Evolutionary conservation across 176 grass and related monocot species (phyloP).

Genomic region (Secale cereale): DNA sequence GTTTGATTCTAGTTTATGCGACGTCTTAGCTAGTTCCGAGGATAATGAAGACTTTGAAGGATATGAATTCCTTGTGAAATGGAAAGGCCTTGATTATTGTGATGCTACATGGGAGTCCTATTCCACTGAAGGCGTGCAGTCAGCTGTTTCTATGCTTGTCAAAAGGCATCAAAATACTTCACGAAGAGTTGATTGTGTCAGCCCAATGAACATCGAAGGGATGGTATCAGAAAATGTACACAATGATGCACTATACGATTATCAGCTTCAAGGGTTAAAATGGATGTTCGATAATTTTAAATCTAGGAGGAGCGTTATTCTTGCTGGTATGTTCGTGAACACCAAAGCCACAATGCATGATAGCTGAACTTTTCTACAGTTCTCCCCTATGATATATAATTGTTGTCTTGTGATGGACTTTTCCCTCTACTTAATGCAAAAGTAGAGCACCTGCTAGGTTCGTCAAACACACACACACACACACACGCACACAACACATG

Average conservation of each 20-base stretch:
- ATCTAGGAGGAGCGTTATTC: slow-evolving; percentile 55
- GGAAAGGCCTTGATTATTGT: slow-evolving; percentile 73
- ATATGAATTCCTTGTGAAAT: slow-evolving; percentile 67
- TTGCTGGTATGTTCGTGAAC: slow-evolving; percentile 54
- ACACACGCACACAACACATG: too few relatives aligned
- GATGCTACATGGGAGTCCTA: slow-evolving; percentile 60
- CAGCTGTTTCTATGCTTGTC: slow-evolving; percentile 38
- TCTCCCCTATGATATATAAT: too few relatives aligned
- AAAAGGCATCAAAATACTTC: slow-evolving; percentile 42
- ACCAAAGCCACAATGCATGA: neutral
- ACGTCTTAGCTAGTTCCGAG: slow-evolving; percentile 38
- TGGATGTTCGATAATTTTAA: slow-evolving; percentile 63
- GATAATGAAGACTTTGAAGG: slow-evolving; percentile 25
- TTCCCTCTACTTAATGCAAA: too few relatives aligned
- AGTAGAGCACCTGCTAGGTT: neutral
- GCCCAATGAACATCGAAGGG: slow-evolving; percentile 1
- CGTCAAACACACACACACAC: too few relatives aligned
- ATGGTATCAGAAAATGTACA: slow-evolving; percentile 20
- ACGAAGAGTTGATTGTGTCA: slow-evolving; percentile 18
- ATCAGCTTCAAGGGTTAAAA: slow-evolving; percentile 73
- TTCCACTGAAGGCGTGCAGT: slow-evolving; percentile 36
- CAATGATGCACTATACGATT: slow-evolving; percentile 42
- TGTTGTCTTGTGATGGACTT: too few relatives aligned
- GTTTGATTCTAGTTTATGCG: slow-evolving; percentile 29
- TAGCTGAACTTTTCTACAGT: too few relatives aligned